Evolutionary conservation across 1,139 yeast species (phyloP), one percentile per base, ranked within the genome.

Genomic region (Ogataea hybrid): DNA sequence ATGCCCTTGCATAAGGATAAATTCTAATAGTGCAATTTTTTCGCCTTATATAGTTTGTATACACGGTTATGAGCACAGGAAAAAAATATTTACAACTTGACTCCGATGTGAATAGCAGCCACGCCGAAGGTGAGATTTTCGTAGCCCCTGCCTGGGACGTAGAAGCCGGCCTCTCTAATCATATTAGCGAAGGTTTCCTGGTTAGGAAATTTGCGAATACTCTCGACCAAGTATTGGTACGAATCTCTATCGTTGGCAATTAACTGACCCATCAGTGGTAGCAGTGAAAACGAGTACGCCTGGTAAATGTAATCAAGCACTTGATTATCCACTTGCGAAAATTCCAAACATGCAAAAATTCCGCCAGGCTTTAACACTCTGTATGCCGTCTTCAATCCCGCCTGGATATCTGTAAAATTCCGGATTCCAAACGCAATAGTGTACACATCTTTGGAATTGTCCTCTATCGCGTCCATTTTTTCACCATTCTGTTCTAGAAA

Each of bases 1-100:
- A 89, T 89, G 96, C 97, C 97, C 97, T 86, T 85, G 98, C 97
- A 90, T 88, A 92, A 90, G 84, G 96, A 89, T 89, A 28, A 22
- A 25, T 35, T 35, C 12, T 5, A 21, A 2, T 9, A 8, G 35
- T 32, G 23, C 25, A 23, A 32, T 29, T 37, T 34, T 32, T 28
- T 28, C 34, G 20, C 15, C 20, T 38, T 38, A 27, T 38, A 38
- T 32, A 32, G 16, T 27, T 25, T 28, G 32, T 33, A 36, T 28
- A 23, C 23, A 21, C 6, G 44, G 48, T 43, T 49, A 39, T 27
- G 43, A 42, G 45, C 51, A 32, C 43, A 32, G 37, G 20, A 29
- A 23, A 11, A 5, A 11, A 5, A 10, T 38, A 30, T 29, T 44
- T 60, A 78, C 48, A 86, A 73, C 68, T 92, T 92, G 47, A 92